Evolutionary conservation across 768 basidiomycete genomes (phyloP), one percentile per base, ranked within the genome.

Genomic region (Tulasnella sp.): DNA sequence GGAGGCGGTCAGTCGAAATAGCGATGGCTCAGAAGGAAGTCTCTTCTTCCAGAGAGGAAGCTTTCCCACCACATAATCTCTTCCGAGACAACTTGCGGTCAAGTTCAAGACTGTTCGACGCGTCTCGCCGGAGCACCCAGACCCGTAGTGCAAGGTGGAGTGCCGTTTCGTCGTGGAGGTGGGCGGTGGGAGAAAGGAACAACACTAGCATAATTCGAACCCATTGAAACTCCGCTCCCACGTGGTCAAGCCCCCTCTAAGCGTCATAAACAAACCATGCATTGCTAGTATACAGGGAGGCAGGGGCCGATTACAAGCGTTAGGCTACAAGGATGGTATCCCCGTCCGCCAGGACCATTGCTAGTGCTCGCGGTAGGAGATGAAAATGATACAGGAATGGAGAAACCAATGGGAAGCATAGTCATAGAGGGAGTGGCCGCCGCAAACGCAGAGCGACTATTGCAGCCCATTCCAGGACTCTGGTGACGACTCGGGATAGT

Each of bases 291-390:
- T 69, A 69, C 64, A 69, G 28, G 24, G 12, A 50, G 22, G 22
- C 16, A 7, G 2, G 18, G 22, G 24, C 3, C 22, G 1, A 54
- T 54, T 54, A 54, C 54, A 54, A n/a, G n/a, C 8, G 54, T 54
- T n/a, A n/a, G 24, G 24, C 54, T 54, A 54, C 54, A 54, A 54
- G 54, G 16, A 12, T 20, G 31, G 24, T 3, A 1, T 69, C 64
- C 64, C 64, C 64, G 64, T 69, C 64, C 64, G 64, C 64, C 64
- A 69, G 64, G 64, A 28, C 64, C 64, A 46, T 60, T 60, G 31
- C 64, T 37, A 12, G 64, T 28, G 64, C 64, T 69, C 64, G 64
- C 64, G 64, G 64, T 69, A 69, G 64, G 64, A 69, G 64, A 69
- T 5, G 4, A 69, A 28, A 69, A 69, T 37, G n/a, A 69, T 69